A percentile compares a stretch with the other conserved stretches of the same genome.
These are phyloP conservation scores for Thalassiosira profunda DNA, from an alignment of 108 stramenopile genomes.

Conservation along the genomic window DNA sequence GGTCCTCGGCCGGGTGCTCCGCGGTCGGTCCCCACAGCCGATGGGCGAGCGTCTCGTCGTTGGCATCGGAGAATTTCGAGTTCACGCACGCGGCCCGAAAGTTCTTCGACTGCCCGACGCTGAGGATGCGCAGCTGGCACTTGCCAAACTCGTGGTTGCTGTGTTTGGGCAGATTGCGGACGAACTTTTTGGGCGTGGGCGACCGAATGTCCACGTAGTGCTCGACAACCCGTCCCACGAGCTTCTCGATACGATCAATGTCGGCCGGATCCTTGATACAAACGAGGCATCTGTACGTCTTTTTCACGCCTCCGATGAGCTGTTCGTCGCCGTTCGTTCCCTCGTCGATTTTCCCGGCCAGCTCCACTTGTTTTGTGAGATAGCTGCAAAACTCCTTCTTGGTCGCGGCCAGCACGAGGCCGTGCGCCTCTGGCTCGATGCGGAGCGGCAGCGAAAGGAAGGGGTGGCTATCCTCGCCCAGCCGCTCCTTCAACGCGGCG, in stretches of 20 bases:
- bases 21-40: conserved; percentile 35
- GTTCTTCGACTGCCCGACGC: conserved; percentile 27
- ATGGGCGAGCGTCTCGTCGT: conserved; percentile 42
- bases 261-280: conserved; percentile 45
- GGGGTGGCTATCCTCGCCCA: neutral
- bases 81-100: conserved; percentile 47
- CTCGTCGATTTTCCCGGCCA: too few relatives aligned
- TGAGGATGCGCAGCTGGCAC: conserved; percentile 43
- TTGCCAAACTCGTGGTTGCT: conserved; percentile 28
- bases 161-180: conserved; percentile 31
- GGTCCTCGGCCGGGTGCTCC: conserved; percentile 29
- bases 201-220: conserved; percentile 46
- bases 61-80: conserved; percentile 41
- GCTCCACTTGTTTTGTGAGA: too few relatives aligned
- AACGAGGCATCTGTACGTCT: conserved; percentile 48
- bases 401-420: conserved; percentile 39
- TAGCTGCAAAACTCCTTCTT: conserved; percentile 48
- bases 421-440: conserved; percentile 45
- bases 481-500: conserved; percentile 43
- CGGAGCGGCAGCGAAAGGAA: conserved; percentile 42
- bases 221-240: conserved; percentile 18
- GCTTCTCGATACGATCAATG: conserved; percentile 46
- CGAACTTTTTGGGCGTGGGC: conserved; percentile 48
- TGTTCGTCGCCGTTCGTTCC: too few relatives aligned
- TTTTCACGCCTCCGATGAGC: conserved; percentile 10